Conservation (phyloP, 352 stramenopile genomes). For the Phytophthora sp. region DNA sequence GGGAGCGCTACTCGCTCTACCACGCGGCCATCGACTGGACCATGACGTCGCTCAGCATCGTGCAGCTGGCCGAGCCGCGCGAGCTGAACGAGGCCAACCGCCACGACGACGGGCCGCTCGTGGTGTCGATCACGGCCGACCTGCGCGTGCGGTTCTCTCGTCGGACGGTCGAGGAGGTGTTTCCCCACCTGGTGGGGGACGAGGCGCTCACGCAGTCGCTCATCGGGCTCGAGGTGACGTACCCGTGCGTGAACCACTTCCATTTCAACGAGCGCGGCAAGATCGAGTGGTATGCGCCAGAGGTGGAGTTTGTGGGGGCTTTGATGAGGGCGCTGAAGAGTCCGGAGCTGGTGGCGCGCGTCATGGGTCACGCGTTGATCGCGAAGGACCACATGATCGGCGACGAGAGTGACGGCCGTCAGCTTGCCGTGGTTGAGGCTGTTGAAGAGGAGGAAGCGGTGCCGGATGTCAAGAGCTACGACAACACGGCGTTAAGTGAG, state of each 20-base stretch:
- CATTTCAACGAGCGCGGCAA: conserved; percentile 45
- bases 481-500: background rate
- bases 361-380: conserved; percentile 43
- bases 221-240: conserved; percentile 43
- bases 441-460: too few relatives aligned
- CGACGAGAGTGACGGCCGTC: conserved; percentile 21
- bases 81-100: conserved; percentile 22
- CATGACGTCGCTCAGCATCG: conserved; percentile 42
- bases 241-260: conserved; percentile 44
- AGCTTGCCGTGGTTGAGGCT: background rate
- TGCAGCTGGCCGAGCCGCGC: conserved; percentile 7
- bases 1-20: conserved; percentile 54
- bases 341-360: conserved; percentile 22
- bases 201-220: conserved; percentile 35
- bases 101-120: conserved; percentile 21
- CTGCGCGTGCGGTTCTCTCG: conserved; percentile 47
- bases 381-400: conserved; percentile 46
- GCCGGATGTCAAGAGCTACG: background rate
- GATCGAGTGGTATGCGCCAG: conserved; percentile 43
- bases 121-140: conserved; percentile 28
- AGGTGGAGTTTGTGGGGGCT: conserved; percentile 42
- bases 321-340: conserved; percentile 30
- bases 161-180: conserved; percentile 49
- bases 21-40: conserved; percentile 40
- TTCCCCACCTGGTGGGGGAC: conserved; percentile 42